These are phyloP conservation scores for Verticillium alfalfae DNA, from an alignment of 2,329 filamentous ascomycete genomes.

Conservation along the genomic window DNA sequence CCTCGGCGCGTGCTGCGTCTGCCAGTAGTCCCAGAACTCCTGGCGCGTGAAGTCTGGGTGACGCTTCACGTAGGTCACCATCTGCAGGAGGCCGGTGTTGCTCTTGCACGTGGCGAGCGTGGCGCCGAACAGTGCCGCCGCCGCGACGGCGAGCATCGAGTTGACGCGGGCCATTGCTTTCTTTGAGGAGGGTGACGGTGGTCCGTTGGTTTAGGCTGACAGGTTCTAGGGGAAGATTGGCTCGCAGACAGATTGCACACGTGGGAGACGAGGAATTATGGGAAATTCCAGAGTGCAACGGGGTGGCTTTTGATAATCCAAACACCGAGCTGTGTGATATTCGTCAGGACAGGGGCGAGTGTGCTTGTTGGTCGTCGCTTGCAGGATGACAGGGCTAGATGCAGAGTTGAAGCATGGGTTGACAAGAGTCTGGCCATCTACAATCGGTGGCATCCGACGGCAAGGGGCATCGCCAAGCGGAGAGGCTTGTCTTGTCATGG, in stretches of 20 bases:
- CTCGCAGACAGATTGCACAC: neutral
- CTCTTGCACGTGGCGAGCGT: slow-evolving; percentile 25
- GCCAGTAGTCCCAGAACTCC: slow-evolving; percentile 23
- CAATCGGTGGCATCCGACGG: neutral
- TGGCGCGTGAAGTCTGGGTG: slow-evolving; percentile 15
- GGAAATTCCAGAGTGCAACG: neutral
- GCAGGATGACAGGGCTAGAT: neutral
- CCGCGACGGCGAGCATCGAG: neutral
- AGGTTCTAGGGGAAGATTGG: neutral
- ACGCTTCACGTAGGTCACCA: slow-evolving; percentile 22
- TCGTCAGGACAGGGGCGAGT: neutral
- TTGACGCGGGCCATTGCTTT: slow-evolving; percentile 3
- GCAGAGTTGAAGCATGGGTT: neutral
- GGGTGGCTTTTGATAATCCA: neutral
- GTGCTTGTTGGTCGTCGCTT: neutral
- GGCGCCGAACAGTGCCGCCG: slow-evolving; percentile 1
- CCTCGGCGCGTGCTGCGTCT: slow-evolving; percentile 21
- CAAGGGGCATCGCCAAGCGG: neutral
- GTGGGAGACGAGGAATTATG: neutral
- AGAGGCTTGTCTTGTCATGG: neutral
- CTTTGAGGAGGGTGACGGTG: neutral
- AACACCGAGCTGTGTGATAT: neutral
- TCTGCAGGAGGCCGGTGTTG: slow-evolving; percentile 20
- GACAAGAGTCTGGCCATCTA: neutral
- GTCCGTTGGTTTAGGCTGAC: neutral